phyloP scores from a whole-genome alignment of 192 early-diverging fungal species.

The Entophlyctis luteolus region DNA sequence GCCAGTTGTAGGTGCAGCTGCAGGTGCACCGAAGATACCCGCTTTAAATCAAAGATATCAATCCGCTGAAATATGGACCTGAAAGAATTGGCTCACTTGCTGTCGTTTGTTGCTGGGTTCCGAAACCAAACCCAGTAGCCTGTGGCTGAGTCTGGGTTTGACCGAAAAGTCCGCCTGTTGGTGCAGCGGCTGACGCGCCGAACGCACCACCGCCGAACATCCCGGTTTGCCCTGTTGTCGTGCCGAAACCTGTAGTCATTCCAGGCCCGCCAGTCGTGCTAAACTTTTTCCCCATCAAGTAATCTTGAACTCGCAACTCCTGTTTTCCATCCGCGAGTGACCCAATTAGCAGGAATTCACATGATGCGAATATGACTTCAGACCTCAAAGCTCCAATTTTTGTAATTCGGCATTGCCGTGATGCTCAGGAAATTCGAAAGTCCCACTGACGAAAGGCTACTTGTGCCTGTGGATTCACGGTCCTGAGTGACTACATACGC shows the following conservation, averaged over 20 bases:
- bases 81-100: too few relatives aligned
- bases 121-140: conserved; percentile 20
- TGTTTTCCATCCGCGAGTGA: too few relatives aligned
- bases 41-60: background rate
- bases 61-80: conserved; percentile 9
- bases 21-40: conserved; percentile 26
- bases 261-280: conserved; percentile 36
- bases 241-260: conserved; percentile 39
- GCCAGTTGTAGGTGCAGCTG: background rate
- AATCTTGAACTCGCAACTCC: conserved; percentile 87
- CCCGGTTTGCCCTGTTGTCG: conserved; percentile 32
- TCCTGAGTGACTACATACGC: conserved; percentile 41
- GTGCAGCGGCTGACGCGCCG: conserved; percentile 22
- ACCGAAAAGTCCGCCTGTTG: conserved; percentile 18
- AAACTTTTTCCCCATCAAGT: conserved; percentile 73
- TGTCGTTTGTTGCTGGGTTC: too few relatives aligned
- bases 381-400: conserved; percentile 78
- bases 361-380: too few relatives aligned
- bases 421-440: conserved; percentile 62
- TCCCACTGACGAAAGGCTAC: conserved; percentile 48
- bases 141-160: background rate
- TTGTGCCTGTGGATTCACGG: conserved; percentile 33
- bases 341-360: too few relatives aligned
- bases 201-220: conserved; percentile 51
- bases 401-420: conserved; percentile 82